phyloP scores from a whole-genome alignment of 306 rosid species.

The Prunus mume region DNA sequence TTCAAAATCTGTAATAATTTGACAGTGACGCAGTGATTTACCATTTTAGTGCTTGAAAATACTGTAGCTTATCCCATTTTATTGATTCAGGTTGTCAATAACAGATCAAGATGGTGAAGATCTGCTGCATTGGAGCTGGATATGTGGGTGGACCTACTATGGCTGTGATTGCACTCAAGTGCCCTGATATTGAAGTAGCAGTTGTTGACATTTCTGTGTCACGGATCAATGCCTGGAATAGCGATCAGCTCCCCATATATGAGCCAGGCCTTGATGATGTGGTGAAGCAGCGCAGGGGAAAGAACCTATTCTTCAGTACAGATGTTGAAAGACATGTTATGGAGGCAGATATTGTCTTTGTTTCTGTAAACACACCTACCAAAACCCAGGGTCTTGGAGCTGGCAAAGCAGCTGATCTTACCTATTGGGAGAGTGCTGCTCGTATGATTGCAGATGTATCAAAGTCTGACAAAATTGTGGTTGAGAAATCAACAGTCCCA shows the following conservation, averaged over 20 bases:
- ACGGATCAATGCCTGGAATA: constrained; percentile 36
- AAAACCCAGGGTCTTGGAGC: constrained; percentile 94
- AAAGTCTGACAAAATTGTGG: constrained; percentile 79
- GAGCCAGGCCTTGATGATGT: constrained; percentile 42
- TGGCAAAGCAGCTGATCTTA: constrained; percentile 91
- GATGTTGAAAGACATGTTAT: constrained; percentile 80
- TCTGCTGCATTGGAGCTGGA: constrained; percentile 95
- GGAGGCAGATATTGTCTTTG: constrained; percentile 83
- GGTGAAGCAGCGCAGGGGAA: constrained; percentile 38
- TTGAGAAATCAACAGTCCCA: constrained; percentile 90
- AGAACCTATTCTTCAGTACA: constrained; percentile 37
- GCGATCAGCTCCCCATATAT: constrained; percentile 37
- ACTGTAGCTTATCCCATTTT: background rate
- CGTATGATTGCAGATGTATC: constrained; percentile 94
- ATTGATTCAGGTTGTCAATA: constrained; percentile 32
- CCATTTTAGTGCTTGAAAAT: background rate
- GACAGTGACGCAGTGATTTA: background rate
- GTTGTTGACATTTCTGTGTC: constrained; percentile 40
- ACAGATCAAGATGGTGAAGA: constrained; percentile 72
- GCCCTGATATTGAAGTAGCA: constrained; percentile 39
- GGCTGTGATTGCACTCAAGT: constrained; percentile 66
- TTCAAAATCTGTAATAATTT: background rate
- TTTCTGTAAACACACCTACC: constrained; percentile 91
- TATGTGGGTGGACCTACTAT: constrained; percentile 96
- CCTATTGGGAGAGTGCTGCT: constrained; percentile 97